Evolutionary conservation across 129 eudicot species (phyloP).

Genomic region (Arctium lappa): DNA sequence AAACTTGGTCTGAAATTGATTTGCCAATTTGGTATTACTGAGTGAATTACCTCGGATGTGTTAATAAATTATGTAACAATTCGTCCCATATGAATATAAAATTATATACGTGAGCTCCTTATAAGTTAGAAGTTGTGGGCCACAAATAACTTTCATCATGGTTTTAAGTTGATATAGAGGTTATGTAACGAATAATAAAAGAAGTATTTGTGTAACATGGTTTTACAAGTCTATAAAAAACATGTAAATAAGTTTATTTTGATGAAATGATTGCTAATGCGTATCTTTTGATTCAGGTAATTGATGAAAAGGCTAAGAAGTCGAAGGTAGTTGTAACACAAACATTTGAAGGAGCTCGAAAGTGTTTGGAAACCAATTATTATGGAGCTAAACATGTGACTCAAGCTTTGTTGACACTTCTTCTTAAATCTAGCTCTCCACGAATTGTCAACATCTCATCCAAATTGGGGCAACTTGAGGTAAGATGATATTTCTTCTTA

Average conservation of each 20-base stretch:
- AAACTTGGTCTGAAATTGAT: neutral
- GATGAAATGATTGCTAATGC: neutral
- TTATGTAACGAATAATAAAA: too few relatives aligned
- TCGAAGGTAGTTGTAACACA: slow-evolving; percentile 11
- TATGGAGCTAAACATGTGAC: slow-evolving; percentile 39
- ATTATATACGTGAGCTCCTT: neutral
- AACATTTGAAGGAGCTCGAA: slow-evolving; percentile 36
- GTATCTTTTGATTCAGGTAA: slow-evolving; percentile 19
- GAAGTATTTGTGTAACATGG: neutral
- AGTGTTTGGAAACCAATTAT: slow-evolving; percentile 40
- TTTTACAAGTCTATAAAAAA: neutral
- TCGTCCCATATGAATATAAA: neutral
- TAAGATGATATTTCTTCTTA: neutral
- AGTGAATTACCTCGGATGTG: neutral
- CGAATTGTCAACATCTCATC: slow-evolving; percentile 43
- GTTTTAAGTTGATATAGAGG: neutral
- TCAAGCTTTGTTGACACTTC: slow-evolving; percentile 37
- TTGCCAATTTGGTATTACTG: neutral
- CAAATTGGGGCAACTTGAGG: slow-evolving; percentile 35
- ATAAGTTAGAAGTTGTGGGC: neutral
- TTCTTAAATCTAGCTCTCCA: slow-evolving; percentile 32
- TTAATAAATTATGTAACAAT: neutral
- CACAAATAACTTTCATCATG: neutral
- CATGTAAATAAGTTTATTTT: neutral
- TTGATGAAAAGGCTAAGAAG: slow-evolving; percentile 21